Evolutionary conservation across 2,329 filamentous ascomycete species (phyloP).

Genomic region (Aspergillus tanneri): DNA sequence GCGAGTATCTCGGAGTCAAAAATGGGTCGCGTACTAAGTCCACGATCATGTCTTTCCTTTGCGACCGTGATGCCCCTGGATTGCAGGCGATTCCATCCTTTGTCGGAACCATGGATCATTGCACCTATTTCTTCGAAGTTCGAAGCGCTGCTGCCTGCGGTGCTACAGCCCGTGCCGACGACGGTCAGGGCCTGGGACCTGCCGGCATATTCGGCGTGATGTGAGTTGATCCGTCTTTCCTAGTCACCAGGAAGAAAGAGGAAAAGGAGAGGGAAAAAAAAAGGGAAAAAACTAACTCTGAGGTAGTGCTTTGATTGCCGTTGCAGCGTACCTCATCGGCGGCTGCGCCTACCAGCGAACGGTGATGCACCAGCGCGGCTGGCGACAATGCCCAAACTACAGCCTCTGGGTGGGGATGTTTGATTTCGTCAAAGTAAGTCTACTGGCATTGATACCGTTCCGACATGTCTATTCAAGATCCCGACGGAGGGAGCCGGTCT

Average conservation of each 20-base stretch:
- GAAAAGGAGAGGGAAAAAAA: no score
- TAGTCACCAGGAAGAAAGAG: no score
- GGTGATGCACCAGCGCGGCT: constrained; percentile 89
- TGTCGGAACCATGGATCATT: constrained; percentile 84
- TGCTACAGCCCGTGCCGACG: constrained; percentile 60
- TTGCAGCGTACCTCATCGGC: constrained; percentile 85
- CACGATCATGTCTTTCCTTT: constrained; percentile 87
- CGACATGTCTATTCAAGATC: constrained; percentile 29
- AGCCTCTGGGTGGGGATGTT: constrained; percentile 86
- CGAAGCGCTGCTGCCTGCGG: constrained; percentile 82
- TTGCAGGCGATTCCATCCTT: constrained; percentile 74
- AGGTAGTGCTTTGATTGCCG: constrained; percentile 62
- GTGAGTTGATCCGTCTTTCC: constrained; percentile 47
- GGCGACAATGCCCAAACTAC: constrained; percentile 94
- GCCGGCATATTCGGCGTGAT: constrained; percentile 87
- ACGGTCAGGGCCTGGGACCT: constrained; percentile 61
- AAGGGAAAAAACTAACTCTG: neutral
- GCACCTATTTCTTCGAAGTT: constrained; percentile 93
- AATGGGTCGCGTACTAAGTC: constrained; percentile 58
- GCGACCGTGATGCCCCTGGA: constrained; percentile 74
- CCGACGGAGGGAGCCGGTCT: constrained; percentile 19
- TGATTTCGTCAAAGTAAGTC: constrained; percentile 75
- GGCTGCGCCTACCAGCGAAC: constrained; percentile 95
- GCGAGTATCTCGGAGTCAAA: constrained; percentile 27
- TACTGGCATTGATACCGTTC: constrained; percentile 40